phyloP scores from a whole-genome alignment of 2,329 filamentous ascomycete genomes.

The Pestalotiopsis sp. region DNA sequence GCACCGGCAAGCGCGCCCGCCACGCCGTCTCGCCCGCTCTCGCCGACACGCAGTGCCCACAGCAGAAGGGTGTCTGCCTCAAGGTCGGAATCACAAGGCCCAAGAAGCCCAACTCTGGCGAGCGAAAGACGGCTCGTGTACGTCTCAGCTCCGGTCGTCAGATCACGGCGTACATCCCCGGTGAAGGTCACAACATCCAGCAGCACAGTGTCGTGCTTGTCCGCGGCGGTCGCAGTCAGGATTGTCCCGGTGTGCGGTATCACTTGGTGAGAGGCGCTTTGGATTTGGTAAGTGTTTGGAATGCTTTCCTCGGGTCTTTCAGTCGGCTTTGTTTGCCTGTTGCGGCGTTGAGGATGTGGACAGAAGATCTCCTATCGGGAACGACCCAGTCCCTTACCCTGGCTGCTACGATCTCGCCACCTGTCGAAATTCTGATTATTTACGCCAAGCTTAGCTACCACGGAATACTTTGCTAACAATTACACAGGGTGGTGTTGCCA shows the following conservation, averaged over 20 bases:
- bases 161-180: slow-evolving; percentile 91
- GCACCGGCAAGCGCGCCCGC: slow-evolving; percentile 72
- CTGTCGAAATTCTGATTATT: background rate
- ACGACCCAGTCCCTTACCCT: background rate
- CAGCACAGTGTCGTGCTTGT: slow-evolving; percentile 98
- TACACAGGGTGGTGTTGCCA: slow-evolving; percentile 81
- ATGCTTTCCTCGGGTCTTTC: background rate
- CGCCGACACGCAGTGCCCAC: slow-evolving; percentile 64
- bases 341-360: background rate
- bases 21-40: slow-evolving; percentile 88
- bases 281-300: slow-evolving; percentile 72
- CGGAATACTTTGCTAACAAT: slow-evolving; percentile 24
- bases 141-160: slow-evolving; percentile 83
- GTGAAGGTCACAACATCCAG: slow-evolving; percentile 98
- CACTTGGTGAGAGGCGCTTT: slow-evolving; percentile 87
- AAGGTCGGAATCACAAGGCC: slow-evolving; percentile 92
- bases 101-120: slow-evolving; percentile 98
- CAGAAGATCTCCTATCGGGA: background rate
- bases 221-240: slow-evolving; percentile 88
- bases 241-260: slow-evolving; percentile 98
- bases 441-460: background rate
- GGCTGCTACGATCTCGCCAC: background rate
- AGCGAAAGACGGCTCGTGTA: slow-evolving; percentile 93
- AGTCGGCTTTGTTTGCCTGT: background rate
- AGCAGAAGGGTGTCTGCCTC: slow-evolving; percentile 93